Base-by-base conservation (phyloP, 2,329 filamentous ascomycete species). In the Periconia sp. region DNA sequence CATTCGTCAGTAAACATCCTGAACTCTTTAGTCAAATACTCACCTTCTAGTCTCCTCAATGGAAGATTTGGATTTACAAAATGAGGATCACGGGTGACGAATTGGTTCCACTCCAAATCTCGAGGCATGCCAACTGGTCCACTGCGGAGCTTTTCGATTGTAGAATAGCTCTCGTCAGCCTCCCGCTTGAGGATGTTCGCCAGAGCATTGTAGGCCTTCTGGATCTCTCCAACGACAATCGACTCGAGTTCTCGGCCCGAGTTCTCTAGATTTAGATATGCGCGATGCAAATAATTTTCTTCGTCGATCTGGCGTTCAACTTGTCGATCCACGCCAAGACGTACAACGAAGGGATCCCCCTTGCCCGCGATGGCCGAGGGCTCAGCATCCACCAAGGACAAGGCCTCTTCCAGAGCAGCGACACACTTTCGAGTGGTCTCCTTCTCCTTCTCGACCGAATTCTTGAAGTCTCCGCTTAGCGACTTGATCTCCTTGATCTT, bases 401-500 rank as follows among this genome's bases (percentile, higher is more conserved):
- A 73, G 1, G 87, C 82, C 46, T 96, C 92, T 52, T 94, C 86
- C n/a, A 96, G 77, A 22, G 84, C 79, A 39, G 85, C 85, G 18
- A 97, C 89, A 12, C 87, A 86, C 66, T 84, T 89, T 48, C 86
- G 81, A 0, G 94, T 96, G 13, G 70, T 76, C 15, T 96, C 92
- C 76, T 95, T 92, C 71, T 97, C 94, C 73, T 92, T 96, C 18
- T 96, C 90, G 8, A 99, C 91, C 0, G 87, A 88, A 66, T 96
- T 99, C 73, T 96, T 96, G 74, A 99, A 99, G 69, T 99, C 94
- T 12, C 91, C 88, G 5, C 90, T 88, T 12, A 99, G 77, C 55
- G 85, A 87, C 74, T 95, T 96, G 75, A 99, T 99, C 73, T 99
- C 94, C 72, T 97, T 99, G 70, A 95, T 95, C 76, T 99, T 99